These are phyloP conservation scores for Coniella lustricola DNA, from an alignment of 2,329 filamentous ascomycete genomes.

Conservation along the genomic window DNA sequence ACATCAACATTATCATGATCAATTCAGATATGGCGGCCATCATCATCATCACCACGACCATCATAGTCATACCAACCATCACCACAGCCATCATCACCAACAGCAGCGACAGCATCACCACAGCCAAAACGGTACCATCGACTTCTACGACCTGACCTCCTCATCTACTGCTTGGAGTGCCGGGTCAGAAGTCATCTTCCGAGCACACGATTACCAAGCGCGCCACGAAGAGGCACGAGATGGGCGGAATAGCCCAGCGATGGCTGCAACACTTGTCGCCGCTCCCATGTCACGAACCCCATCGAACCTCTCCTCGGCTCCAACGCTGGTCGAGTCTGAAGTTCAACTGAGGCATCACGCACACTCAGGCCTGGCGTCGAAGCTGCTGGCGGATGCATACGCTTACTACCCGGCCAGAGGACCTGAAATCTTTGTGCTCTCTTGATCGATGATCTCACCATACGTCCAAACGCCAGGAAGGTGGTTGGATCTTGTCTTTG, in stretches of 20 bases:
- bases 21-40: too few species aligned
- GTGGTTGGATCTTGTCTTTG: too few species aligned
- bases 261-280: background rate
- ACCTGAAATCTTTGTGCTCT: background rate
- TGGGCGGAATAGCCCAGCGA: background rate
- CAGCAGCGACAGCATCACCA: background rate
- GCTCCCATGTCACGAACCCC: background rate
- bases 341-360: background rate
- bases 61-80: background rate
- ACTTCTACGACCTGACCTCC: background rate
- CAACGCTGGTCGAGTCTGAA: constrained; percentile 5
- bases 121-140: constrained; percentile 1
- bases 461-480: too few species aligned
- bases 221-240: background rate
- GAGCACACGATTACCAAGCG: background rate
- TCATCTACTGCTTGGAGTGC: constrained; percentile 4
- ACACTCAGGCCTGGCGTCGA: constrained; percentile 3
- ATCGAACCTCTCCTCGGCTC: constrained; percentile 6
- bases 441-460: background rate
- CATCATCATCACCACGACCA: background rate
- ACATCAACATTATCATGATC: too few species aligned
- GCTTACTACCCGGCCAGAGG: background rate
- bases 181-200: constrained; percentile 4
- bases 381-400: constrained; percentile 2
- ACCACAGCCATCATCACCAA: background rate